Conservation (phyloP, 805 yeast species). For the Metschnikowia hibisci region DNA sequence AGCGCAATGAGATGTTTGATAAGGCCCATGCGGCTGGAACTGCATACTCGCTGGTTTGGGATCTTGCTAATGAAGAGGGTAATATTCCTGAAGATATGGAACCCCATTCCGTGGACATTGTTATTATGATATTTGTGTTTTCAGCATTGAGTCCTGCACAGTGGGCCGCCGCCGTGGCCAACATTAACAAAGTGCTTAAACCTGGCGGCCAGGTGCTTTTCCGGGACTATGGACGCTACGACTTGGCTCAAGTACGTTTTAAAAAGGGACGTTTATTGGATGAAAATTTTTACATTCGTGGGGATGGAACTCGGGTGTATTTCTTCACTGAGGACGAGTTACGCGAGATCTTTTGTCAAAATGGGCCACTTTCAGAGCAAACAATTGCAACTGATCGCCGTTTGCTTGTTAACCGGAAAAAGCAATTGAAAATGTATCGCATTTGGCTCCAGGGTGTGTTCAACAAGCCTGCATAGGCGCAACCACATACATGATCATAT, state of each 20-base stretch:
- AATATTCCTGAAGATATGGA: conserved; percentile 80
- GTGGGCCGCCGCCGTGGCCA: conserved; percentile 78
- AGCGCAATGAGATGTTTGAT: conserved; percentile 56
- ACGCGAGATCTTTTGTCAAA: conserved; percentile 55
- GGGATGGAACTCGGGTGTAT: conserved; percentile 97
- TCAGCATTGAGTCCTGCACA: conserved; percentile 89
- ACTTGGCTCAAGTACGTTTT: conserved; percentile 90
- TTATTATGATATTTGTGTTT: conserved; percentile 93
- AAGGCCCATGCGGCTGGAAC: conserved; percentile 41
- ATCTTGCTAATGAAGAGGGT: conserved; percentile 73
- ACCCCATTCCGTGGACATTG: conserved; percentile 78
- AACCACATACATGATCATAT: conserved; percentile 33
- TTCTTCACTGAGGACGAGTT: conserved; percentile 95
- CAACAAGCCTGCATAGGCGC: conserved; percentile 13
- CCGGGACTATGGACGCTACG: conserved; percentile 94
- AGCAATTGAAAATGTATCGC: conserved; percentile 91
- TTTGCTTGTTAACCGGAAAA: conserved; percentile 84
- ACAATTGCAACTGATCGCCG: conserved; percentile 89
- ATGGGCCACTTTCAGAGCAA: conserved; percentile 56
- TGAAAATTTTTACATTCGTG: conserved; percentile 92
- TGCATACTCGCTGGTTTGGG: conserved; percentile 93
- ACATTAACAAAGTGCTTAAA: conserved; percentile 67
- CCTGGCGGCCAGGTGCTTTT: conserved; percentile 91
- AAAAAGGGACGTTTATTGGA: conserved; percentile 82
- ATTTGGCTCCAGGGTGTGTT: conserved; percentile 96